phyloP scores from a whole-genome alignment of 106 monocot species.

The Dioscorea zingiberensis region DNA sequence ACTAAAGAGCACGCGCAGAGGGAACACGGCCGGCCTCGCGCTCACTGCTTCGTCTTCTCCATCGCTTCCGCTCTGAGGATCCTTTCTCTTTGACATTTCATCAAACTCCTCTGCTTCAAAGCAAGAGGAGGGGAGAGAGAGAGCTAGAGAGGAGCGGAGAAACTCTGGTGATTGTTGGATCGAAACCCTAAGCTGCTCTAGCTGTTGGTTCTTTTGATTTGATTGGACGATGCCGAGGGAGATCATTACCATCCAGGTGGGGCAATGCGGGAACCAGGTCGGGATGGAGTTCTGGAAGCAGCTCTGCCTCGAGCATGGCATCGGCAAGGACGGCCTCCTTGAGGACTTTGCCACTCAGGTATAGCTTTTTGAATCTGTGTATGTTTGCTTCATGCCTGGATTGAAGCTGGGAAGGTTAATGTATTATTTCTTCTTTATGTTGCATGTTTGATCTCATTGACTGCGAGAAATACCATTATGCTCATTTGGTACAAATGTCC shows the following conservation, averaged over 20 bases:
- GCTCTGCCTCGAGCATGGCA: slow-evolving; percentile 99
- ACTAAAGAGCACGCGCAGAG: no score
- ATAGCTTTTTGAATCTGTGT: neutral
- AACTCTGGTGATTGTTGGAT: neutral
- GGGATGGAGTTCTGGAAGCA: slow-evolving; percentile 99
- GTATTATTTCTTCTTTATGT: no score
- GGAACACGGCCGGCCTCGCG: no score
- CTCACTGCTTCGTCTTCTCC: no score
- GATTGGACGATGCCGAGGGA: slow-evolving; percentile 62
- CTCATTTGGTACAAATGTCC: no score
- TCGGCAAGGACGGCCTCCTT: slow-evolving; percentile 97
- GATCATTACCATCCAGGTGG: slow-evolving; percentile 99
- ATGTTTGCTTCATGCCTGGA: no score
- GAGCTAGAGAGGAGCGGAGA: neutral
- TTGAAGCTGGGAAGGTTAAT: no score
- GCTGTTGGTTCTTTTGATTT: neutral
- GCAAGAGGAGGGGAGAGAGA: neutral
- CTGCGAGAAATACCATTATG: no score
- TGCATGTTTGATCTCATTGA: no score
- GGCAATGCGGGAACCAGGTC: slow-evolving; percentile 99
- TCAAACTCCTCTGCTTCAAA: neutral
- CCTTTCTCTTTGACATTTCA: neutral
- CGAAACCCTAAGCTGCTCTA: neutral
- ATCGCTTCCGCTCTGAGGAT: no score
- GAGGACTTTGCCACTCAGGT: slow-evolving; percentile 98